Evolutionary conservation across 345 rosid genomes (phyloP), one percentile per base, ranked within the genome.

Genomic region (Iberis pinnata): DNA sequence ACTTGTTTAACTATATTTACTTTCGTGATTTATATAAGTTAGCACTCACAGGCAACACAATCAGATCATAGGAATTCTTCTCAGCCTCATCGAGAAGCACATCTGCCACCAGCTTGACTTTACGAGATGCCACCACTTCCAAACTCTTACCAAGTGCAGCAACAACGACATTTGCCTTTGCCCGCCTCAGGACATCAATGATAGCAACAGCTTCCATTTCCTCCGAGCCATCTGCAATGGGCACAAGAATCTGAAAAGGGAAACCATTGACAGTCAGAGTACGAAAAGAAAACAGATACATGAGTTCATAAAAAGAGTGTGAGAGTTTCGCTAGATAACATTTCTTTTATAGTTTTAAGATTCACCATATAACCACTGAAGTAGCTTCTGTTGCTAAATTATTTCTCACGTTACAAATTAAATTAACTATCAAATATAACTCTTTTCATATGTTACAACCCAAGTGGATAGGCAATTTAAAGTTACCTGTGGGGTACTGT

Each of bases 181-280:
- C 95, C 43, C 92, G 82, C 61, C 84, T 81, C 48, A 90, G 77
- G 49, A 90, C 54, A 70, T 84, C 96, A 57, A 90, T 80, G 55
- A 80, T 78, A 35, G 82, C 79, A 60, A 75, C 64, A 48, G 96
- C 92, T 76, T 90, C 98, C 89, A 90, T 90, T 75, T 87, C 98
- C 70, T 90, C 96, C 5, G 96, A 69, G 33, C 96, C 98, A 72
- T 80, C 58, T 5, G 86, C 95, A 65, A 88, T 72, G 12, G 98
- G 96, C 33, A 92, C 86, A 70, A 92, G 96, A 68, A 92, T 78
- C 98, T 92, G 73, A 52, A 65, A 53, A 25, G 29, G 49, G 56
- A 22, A 40, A 61, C 47, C 51, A 48, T 7, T 2, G 17, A 31
- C 36, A 49, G 39, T 49, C 12, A 57, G 46, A 8, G 41, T 7